These are phyloP conservation scores for Chrysoporthe austroafricana DNA, from an alignment of 2,329 filamentous ascomycete species.

Conservation along the genomic window DNA sequence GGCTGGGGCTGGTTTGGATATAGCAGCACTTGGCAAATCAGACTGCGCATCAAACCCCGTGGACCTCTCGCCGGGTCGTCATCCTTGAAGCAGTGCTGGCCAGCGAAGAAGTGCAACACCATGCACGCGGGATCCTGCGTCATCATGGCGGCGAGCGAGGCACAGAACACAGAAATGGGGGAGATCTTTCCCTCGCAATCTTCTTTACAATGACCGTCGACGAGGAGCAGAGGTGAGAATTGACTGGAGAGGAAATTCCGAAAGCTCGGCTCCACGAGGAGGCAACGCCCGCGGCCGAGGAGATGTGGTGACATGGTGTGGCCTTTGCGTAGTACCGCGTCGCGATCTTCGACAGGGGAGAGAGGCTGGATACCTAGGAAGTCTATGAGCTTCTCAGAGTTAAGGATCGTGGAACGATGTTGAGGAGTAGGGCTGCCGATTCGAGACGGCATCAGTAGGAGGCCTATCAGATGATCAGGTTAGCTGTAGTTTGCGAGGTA, in stretches of 20 bases:
- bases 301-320: conserved; percentile 10
- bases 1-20: not conserved
- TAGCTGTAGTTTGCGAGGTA: not conserved
- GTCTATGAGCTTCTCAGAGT: not conserved
- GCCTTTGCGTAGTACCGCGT: conserved; percentile 6
- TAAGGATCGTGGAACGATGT: not conserved
- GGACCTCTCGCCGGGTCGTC: conserved; percentile 9
- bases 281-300: conserved; percentile 7
- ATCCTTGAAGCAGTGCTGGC: conserved; percentile 6
- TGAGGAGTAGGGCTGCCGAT: not conserved
- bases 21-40: conserved; percentile 1
- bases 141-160: conserved; percentile 8
- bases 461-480: not conserved
- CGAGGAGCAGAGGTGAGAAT: not conserved
- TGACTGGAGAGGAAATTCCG: not conserved
- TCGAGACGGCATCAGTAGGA: not conserved
- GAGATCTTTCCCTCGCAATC: not conserved
- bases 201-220: conserved; percentile 6
- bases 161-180: conserved; percentile 9
- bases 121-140: not conserved
- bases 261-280: not conserved
- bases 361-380: not conserved
- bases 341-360: not conserved
- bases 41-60: not conserved
- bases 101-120: conserved; percentile 1